Base-by-base conservation (phyloP, 192 early-diverging fungal genomes). In the Linderina pennispora region DNA sequence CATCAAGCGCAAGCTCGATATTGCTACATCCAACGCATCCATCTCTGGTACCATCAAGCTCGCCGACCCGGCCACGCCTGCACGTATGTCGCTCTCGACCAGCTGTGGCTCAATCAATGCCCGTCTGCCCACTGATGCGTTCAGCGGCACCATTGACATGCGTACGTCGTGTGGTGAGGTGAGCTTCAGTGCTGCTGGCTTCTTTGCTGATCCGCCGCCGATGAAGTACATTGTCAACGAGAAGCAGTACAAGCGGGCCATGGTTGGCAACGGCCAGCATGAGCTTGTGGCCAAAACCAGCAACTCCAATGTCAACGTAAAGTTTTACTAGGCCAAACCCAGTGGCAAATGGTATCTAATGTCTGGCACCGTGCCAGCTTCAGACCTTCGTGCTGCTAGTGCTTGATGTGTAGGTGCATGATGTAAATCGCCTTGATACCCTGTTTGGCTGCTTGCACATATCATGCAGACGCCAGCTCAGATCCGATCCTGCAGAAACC, bases 261-360 rank as follows among this genome's bases (percentile, higher is more conserved):
- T 26, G 11, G 10, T 54, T 19, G 58, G 45, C 4, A 6, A 16
- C n/a, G 35, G 14, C 5, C 45, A 41, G n/a, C 58, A 62, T 20
- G 45, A 62, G 10, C 42, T 62, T 35, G 39, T 35, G n/a, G 58
- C 58, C 3, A 43, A 38, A 18, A 53, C 58, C 4, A 53, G 38
- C 17, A 53, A 62, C 26, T 37, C 58, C 20, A 23, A n/a, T 1
- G 43, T 62, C 10, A 49, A 59, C 3, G 24, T 56, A 7, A 21
- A 36, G 23, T 47, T 56, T 28, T 32, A 47, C 0, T 45, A 37
- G 28, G 5, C 28, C 11, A 31, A n/a, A n/a, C n/a, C n/a, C n/a
- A n/a, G n/a, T n/a, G n/a, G n/a, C n/a, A n/a, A n/a, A n/a, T n/a
- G n/a, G n/a, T n/a, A n/a, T n/a, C n/a, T n/a, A n/a, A n/a, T n/a